A percentile compares a stretch with the other conserved stretches of the same genome.
phyloP scores from a whole-genome alignment of 176 grass and related monocot species.

The Ensete glaucum region DNA sequence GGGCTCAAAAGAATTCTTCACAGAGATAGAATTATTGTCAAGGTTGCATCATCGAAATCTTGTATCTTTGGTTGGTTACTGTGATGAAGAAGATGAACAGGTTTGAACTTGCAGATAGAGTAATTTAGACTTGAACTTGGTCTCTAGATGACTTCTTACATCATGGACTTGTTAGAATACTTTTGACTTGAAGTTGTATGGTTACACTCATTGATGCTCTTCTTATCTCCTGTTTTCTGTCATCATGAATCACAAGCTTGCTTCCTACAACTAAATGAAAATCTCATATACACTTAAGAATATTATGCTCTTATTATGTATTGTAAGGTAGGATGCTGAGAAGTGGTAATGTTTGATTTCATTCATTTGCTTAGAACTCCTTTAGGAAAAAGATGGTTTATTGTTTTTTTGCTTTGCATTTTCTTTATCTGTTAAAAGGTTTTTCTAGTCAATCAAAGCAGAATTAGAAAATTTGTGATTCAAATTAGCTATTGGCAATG shows the following conservation, averaged over 20 bases:
- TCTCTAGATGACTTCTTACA: background rate
- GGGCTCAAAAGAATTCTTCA: conserved; percentile 76
- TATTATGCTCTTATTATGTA: too few species aligned
- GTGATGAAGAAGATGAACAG: conserved; percentile 83
- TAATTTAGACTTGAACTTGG: background rate
- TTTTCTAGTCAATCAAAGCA: too few species aligned
- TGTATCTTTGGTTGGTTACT: conserved; percentile 75
- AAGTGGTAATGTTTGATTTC: background rate
- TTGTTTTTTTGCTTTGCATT: background rate
- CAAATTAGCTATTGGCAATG: too few species aligned
- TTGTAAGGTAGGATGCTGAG: too few species aligned
- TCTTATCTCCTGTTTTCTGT: background rate
- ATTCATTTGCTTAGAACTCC: background rate
- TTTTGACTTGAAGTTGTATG: background rate
- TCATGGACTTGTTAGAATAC: background rate
- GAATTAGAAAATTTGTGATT: too few species aligned
- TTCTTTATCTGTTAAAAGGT: background rate
- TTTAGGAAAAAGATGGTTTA: background rate
- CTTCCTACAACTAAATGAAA: background rate
- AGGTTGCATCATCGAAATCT: conserved; percentile 69
- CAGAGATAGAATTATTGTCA: conserved; percentile 66
- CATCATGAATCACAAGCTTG: background rate
- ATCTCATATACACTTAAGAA: too few species aligned
- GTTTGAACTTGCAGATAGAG: conserved; percentile 11
- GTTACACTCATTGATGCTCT: background rate